Evolutionary conservation across 345 rosid genomes (phyloP).

Genomic region (Populus tremula): DNA sequence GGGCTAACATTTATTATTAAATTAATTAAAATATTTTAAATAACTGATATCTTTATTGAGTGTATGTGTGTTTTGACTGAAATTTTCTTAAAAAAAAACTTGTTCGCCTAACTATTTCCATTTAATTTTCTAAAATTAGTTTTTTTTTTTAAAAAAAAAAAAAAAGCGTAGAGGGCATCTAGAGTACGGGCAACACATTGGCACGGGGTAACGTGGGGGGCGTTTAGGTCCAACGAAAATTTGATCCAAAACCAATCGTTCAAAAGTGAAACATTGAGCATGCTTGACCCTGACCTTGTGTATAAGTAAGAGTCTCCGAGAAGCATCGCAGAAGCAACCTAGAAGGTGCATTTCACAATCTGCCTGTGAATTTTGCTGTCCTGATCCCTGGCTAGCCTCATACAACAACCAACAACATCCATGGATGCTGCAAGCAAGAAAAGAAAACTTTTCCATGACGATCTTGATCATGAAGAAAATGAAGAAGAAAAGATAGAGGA

Average conservation of each 20-base stretch:
- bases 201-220: background rate
- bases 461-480: conserved; percentile 11
- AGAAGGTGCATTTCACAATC: background rate
- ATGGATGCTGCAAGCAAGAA: conserved; percentile 34
- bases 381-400: background rate
- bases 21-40: too few species aligned
- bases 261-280: background rate
- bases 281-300: background rate
- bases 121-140: too few species aligned
- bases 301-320: background rate
- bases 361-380: background rate
- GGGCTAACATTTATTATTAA: too few species aligned
- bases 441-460: conserved; percentile 13
- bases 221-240: background rate
- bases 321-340: conserved; percentile 27
- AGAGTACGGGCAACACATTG: background rate
- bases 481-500: conserved; percentile 42
- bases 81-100: too few species aligned
- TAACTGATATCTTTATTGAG: too few species aligned
- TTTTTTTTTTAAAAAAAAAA: too few species aligned
- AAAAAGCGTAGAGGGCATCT: too few species aligned
- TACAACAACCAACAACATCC: background rate
- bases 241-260: background rate
- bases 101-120: too few species aligned
- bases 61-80: too few species aligned